These are phyloP conservation scores for Nemania sp. DNA, from an alignment of 2,329 filamentous ascomycete genomes.

Conservation along the genomic window DNA sequence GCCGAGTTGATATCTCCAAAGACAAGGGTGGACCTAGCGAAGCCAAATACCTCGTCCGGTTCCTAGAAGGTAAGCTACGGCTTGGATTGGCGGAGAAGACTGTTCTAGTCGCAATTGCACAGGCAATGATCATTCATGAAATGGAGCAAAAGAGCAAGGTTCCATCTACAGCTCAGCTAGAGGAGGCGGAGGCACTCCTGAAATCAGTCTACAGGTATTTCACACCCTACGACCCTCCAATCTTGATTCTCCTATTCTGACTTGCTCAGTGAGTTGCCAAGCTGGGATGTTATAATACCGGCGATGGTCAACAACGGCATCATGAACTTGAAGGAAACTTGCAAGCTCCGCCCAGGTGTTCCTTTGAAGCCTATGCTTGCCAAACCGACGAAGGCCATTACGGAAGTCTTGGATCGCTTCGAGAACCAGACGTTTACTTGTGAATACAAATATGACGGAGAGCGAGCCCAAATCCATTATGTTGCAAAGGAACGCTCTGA, in stretches of 20 bases:
- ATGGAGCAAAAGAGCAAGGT: conserved; percentile 69
- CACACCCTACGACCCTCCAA: not conserved
- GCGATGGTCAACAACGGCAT: conserved; percentile 87
- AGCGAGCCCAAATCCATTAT: conserved; percentile 98
- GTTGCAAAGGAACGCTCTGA: conserved; percentile 78
- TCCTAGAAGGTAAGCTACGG: conserved; percentile 90
- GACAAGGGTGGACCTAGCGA: conserved; percentile 94
- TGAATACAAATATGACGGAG: conserved; percentile 98
- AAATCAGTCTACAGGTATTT: conserved; percentile 85
- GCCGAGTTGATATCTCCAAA: conserved; percentile 86
- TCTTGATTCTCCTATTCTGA: conserved; percentile 39
- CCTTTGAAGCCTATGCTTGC: conserved; percentile 98
- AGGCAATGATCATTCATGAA: conserved; percentile 86
- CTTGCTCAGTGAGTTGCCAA: conserved; percentile 77
- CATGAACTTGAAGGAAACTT: conserved; percentile 76
- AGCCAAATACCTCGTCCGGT: conserved; percentile 90
- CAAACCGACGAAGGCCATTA: conserved; percentile 97
- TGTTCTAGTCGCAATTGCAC: conserved; percentile 84
- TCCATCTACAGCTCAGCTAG: conserved; percentile 75
- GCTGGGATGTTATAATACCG: conserved; percentile 93
- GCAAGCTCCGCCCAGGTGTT: conserved; percentile 90
- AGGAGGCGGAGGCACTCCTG: conserved; percentile 79
- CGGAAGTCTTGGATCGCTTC: conserved; percentile 94
- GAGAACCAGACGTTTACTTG: conserved; percentile 95
- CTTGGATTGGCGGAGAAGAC: conserved; percentile 91